Conservation (phyloP, 2,329 filamentous ascomycete species). For the Bretziella fagacearum region DNA sequence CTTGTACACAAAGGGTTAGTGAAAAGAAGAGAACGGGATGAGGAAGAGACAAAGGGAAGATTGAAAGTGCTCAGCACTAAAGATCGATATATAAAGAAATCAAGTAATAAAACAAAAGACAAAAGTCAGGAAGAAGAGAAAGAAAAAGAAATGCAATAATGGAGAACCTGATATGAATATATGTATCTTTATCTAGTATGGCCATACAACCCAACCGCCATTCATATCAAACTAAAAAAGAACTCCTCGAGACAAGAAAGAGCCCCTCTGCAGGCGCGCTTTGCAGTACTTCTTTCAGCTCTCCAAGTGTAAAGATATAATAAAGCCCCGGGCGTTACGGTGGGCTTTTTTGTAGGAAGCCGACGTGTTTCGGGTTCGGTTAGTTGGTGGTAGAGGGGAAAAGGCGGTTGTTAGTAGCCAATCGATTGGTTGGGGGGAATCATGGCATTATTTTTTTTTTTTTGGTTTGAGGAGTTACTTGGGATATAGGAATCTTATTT, state of each 20-base stretch:
- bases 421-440: neutral
- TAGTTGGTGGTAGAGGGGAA: neutral
- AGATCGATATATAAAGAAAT: constrained; percentile 15
- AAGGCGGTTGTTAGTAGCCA: neutral
- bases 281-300: no score
- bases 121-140: constrained; percentile 9
- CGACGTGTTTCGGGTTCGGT: neutral
- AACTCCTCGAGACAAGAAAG: no score
- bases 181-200: neutral
- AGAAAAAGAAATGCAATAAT: constrained; percentile 15
- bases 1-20: neutral
- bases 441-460: no score
- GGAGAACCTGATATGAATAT: constrained; percentile 15
- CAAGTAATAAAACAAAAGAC: constrained; percentile 6
- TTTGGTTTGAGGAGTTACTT: neutral
- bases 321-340: neutral
- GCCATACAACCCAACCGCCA: no score
- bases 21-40: neutral
- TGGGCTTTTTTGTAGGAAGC: neutral
- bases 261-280: no score
- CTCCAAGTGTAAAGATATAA: no score
- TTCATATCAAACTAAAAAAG: neutral
- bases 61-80: constrained; percentile 16
- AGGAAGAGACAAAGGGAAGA: constrained; percentile 11
- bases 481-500: no score